Evolutionary conservation across 2,329 filamentous ascomycete species (phyloP), one percentile per base, ranked within the genome.

Genomic region (Aspergillus pseudoviridinutans): DNA sequence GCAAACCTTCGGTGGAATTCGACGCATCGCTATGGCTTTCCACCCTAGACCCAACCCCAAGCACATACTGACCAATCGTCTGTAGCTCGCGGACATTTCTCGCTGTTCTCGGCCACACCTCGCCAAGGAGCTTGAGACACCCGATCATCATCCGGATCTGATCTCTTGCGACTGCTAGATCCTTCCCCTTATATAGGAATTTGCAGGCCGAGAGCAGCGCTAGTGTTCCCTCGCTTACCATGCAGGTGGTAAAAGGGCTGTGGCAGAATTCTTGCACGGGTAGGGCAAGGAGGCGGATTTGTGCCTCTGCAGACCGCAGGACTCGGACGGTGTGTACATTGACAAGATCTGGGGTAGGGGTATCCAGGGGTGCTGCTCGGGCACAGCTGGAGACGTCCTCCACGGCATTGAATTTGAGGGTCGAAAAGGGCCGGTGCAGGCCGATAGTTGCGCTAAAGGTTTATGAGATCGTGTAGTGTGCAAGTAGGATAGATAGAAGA

Each of bases 321-420:
- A 74, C 73, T 12, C 75, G 74, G 9, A 70, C 61, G 1, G 76
- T 79, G 55, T 79, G 77, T 1, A 79, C 62, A 54, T 73, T 74
- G 1, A 71, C 68, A 49, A 56, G 64, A 6, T 69, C 68, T 4
- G 64, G 57, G 0, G 50, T 61, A 1, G 61, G 61, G 0, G 38
- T 61, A 14, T 64, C 61, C 0, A 49, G 50, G 22, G 64, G 57
- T 12, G 66, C 60, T 7, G 63, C 56, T 7, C 64, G 62, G 28
- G 28, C 28, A 29, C 28, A 29, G 28, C 28, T 29, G 28, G 28
- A 29, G 12, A 29, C 9, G 28, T 29, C 28, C 28, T 29, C 9
- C 0, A 29, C 12, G 10, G 28, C 28, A 29, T 29, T 29, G 28
- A 29, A 29, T 29, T 29, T 29, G 9, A 29, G 28, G 28, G 28